Base-by-base conservation (phyloP, 2,329 filamentous ascomycete species). In the Sarocladium kiliense region DNA sequence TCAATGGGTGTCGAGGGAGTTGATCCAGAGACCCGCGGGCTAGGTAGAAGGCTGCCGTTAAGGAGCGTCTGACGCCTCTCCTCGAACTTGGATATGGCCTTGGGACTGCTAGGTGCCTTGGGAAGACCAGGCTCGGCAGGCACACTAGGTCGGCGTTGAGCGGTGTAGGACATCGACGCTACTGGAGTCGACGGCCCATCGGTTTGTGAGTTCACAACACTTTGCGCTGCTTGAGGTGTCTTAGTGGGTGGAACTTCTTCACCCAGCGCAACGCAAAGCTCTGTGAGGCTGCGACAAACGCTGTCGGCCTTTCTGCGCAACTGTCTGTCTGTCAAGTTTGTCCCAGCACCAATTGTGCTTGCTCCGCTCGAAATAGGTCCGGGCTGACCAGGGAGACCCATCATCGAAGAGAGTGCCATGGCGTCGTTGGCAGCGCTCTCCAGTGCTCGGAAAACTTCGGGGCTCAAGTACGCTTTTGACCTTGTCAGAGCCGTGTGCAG, bases 241-340 rank as follows among this genome's bases (percentile, higher is more conserved):
- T 74, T 75, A 18, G 61, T 59, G 53, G 71, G 71, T 2, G 67
- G 65, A 3, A 66, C 67, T 39, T 84, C 81, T 59, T 89, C 88
- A 27, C 86, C 85, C 54, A 99, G 75, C 1, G 91, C 89, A 55
- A 99, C 81, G 66, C 91, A 96, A 6, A 99, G 78, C 69, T 99
- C 94, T 0, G 93, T 97, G 60, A 99, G 74, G 65, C 89, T 94
- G 54, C 93, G 87, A 68, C 94, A 97, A 66, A 99, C 85, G 65
- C 88, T 91, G 66, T 99, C 93, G 26, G 91, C 90, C 70, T 96
- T 97, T 59, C 93, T 85, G 50, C 91, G 85, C 16, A 96, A 78
- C 66, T 96, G 90, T 53, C 94, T 84, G 67, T 99, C 93, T 1
- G 89, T 86, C 11, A 85, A 72, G 1, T 76, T 76, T 12, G 73